Evolutionary conservation across 2,329 filamentous ascomycete genomes (phyloP).

Genomic region (Simplicillium aogashimaense): DNA sequence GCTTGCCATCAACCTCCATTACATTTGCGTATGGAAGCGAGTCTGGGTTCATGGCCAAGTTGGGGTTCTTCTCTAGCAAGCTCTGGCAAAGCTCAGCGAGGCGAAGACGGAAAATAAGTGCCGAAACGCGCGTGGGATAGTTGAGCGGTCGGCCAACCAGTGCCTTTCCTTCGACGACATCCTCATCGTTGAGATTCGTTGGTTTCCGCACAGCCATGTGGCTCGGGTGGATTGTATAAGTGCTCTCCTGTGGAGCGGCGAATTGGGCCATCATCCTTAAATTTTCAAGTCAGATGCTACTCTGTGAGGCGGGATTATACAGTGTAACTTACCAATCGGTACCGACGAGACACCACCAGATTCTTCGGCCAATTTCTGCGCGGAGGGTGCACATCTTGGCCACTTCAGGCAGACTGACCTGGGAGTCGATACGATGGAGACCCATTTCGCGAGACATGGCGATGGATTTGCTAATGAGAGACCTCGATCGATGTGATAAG

Average conservation of each 20-base stretch:
- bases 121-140: conserved; percentile 24
- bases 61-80: conserved; percentile 21
- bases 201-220: conserved; percentile 29
- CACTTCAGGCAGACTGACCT: conserved; percentile 10
- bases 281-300: not conserved
- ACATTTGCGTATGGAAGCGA: conserved; percentile 20
- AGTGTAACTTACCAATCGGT: conserved; percentile 24
- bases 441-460: conserved; percentile 21
- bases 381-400: conserved; percentile 15
- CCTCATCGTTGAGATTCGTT: conserved; percentile 26
- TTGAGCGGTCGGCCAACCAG: conserved; percentile 17
- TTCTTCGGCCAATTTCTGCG: conserved; percentile 26
- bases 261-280: conserved; percentile 25
- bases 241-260: conserved; percentile 22
- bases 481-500: conserved; percentile 20
- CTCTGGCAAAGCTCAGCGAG: conserved; percentile 25
- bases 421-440: conserved; percentile 28
- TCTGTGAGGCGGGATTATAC: not conserved
- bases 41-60: conserved; percentile 16
- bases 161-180: conserved; percentile 19
- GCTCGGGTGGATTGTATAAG: conserved; percentile 24
- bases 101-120: conserved; percentile 25
- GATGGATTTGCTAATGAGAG: conserved; percentile 17
- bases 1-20: conserved; percentile 19
- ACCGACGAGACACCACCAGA: conserved; percentile 33